phyloP scores from a whole-genome alignment of 2,329 filamentous ascomycete genomes.

The Colletotrichum sp. region DNA sequence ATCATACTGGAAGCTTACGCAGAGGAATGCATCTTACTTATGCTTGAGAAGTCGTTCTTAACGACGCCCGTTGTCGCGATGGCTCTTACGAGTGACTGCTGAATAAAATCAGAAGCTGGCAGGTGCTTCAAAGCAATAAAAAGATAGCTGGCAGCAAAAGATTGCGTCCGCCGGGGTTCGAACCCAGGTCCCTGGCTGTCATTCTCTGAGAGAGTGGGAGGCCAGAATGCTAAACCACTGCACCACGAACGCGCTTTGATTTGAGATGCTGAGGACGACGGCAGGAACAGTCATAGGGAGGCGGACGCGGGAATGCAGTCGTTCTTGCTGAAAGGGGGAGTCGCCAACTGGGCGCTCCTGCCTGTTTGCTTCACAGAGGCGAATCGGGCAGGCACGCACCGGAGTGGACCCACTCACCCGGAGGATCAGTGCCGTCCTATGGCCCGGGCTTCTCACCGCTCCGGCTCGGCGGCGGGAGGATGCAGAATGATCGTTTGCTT shows the following conservation, averaged over 20 bases:
- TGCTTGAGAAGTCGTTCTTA: not conserved
- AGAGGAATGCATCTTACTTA: not conserved
- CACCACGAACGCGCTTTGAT: conserved; percentile 14
- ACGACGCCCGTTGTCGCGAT: fast-evolving
- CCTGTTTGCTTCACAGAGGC: not conserved
- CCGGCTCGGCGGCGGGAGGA: not conserved
- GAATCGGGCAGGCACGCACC: not conserved
- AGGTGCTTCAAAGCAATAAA: not conserved
- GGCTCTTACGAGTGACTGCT: fast-evolving
- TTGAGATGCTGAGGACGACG: not conserved
- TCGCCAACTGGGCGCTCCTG: not conserved
- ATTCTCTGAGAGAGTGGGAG: not conserved
- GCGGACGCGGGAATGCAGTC: not conserved
- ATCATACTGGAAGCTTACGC: not conserved
- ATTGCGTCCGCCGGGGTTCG: conserved; percentile 18
- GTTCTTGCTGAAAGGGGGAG: not conserved
- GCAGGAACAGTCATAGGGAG: not conserved
- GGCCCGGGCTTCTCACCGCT: not conserved
- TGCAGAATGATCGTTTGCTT: not conserved
- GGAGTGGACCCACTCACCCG: not conserved
- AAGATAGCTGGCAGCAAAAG: not conserved
- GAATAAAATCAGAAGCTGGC: fast-evolving
- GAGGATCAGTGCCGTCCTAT: not conserved
- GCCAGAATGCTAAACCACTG: conserved; percentile 22
- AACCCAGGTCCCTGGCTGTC: conserved; percentile 16